Conservation (phyloP, 1,284 basidiomycete species). For the Prillingera fragicola region DNA sequence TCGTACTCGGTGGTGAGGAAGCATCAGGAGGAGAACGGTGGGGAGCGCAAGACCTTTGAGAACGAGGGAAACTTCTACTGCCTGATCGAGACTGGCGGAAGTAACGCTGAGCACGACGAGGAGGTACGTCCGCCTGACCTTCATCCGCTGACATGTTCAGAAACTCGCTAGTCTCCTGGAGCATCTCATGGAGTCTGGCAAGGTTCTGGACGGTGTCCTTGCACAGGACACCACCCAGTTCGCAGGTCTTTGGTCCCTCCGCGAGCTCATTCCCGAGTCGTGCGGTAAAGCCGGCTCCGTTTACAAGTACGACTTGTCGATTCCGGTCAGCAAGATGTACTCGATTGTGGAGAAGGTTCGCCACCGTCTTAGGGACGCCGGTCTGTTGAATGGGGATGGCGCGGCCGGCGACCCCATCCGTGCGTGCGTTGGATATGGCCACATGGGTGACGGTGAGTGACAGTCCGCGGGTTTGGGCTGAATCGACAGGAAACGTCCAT, state of each 20-base stretch:
- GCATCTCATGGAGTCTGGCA: conserved; percentile 66
- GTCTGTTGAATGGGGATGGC: conserved; percentile 58
- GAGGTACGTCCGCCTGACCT: conserved; percentile 56
- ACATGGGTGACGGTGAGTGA: conserved; percentile 84
- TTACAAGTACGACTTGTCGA: conserved; percentile 96
- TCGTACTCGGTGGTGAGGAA: conserved; percentile 70
- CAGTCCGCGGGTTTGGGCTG: neutral
- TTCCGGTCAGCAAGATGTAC: conserved; percentile 85
- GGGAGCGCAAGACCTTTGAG: conserved; percentile 50
- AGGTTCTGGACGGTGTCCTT: conserved; percentile 85
- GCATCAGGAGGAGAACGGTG: conserved; percentile 44
- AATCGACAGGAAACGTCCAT: conserved; percentile 79
- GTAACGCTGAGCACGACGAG: conserved; percentile 88
- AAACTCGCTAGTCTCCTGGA: conserved; percentile 84
- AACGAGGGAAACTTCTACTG: conserved; percentile 82
- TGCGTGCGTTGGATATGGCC: conserved; percentile 86
- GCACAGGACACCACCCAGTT: conserved; percentile 91
- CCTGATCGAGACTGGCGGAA: conserved; percentile 87
- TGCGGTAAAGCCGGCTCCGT: conserved; percentile 89
- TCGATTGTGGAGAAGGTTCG: conserved; percentile 77
- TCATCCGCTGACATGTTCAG: conserved; percentile 49
- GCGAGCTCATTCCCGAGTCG: conserved; percentile 92
- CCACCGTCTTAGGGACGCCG: conserved; percentile 65
- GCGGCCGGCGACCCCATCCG: conserved; percentile 62
- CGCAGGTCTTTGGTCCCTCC: conserved; percentile 80